Percentiles rank a stretch among this genome's conserved stretches.
Conservation (phyloP, 768 basidiomycete genomes). For the Naganishia kalamii region DNA sequence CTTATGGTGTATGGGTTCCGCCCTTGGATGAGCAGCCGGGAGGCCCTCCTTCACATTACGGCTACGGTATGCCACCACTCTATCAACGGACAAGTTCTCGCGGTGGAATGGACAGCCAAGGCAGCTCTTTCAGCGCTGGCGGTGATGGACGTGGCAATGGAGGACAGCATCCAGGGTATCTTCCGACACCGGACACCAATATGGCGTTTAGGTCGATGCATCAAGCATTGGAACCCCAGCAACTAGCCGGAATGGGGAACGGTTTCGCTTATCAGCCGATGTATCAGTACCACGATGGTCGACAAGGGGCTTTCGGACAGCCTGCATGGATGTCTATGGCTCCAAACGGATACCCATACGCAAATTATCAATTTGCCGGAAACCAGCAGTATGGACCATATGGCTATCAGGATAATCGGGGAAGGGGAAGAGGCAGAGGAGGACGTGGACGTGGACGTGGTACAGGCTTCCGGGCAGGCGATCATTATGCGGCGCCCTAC, state of each 20-base stretch:
- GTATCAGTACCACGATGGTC: neutral
- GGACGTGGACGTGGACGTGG: neutral
- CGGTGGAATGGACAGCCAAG: neutral
- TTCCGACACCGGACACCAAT: slow-evolving; percentile 3
- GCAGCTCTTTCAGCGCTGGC: neutral
- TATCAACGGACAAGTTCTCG: neutral
- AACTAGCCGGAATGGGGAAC: neutral
- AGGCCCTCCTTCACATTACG: neutral
- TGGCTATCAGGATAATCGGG: neutral
- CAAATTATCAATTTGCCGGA: neutral
- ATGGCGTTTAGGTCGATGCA: slow-evolving; percentile 15
- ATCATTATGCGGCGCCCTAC: neutral
- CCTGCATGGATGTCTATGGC: neutral
- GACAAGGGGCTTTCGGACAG: neutral
- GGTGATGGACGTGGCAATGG: neutral
- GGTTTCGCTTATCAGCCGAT: neutral
- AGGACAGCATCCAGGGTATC: neutral
- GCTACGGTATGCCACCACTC: neutral
- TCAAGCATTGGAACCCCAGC: neutral
- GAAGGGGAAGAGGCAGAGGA: neutral
- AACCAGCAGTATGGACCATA: neutral
- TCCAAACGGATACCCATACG: neutral
- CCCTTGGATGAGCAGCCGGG: neutral
- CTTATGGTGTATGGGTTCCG: neutral
- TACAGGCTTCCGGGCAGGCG: neutral